A percentile compares a stretch with the other conserved stretches of the same genome.
These are phyloP conservation scores for Pyricularia sp. DNA, from an alignment of 2,329 filamentous ascomycete genomes.

Conservation along the genomic window DNA sequence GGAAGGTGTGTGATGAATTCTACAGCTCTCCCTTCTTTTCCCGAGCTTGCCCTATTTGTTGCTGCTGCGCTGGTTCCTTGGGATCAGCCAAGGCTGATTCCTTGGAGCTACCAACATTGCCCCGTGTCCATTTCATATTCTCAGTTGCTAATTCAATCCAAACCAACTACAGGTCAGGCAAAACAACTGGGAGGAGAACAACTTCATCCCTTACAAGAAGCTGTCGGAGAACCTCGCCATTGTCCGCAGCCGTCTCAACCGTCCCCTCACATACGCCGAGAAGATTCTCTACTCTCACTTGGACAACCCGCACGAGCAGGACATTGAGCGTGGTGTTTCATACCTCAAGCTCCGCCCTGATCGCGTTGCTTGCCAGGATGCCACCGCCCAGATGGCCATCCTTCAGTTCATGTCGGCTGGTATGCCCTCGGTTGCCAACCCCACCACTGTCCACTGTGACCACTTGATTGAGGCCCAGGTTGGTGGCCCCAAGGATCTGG, in stretches of 20 bases:
- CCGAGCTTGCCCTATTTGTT: neutral
- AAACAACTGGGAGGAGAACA: slow-evolving; percentile 90
- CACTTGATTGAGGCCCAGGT: slow-evolving; percentile 97
- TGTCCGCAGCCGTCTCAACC: slow-evolving; percentile 79
- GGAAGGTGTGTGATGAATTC: slow-evolving; percentile 49
- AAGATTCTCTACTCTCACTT: slow-evolving; percentile 99
- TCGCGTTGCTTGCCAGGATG: slow-evolving; percentile 98
- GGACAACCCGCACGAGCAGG: slow-evolving; percentile 90
- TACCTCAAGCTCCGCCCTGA: slow-evolving; percentile 96
- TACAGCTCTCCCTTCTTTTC: neutral
- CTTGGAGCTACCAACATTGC: neutral
- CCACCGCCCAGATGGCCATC: slow-evolving; percentile 98
- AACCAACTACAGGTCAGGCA: slow-evolving; percentile 54
- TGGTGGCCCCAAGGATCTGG: slow-evolving; percentile 87
- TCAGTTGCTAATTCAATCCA: slow-evolving; percentile 3
- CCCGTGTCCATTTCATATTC: neutral
- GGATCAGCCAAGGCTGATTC: neutral
- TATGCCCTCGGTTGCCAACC: slow-evolving; percentile 90
- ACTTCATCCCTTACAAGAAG: slow-evolving; percentile 99
- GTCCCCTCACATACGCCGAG: slow-evolving; percentile 88
- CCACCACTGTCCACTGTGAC: slow-evolving; percentile 94
- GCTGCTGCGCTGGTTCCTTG: neutral
- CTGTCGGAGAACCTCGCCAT: slow-evolving; percentile 95
- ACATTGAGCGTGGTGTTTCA: slow-evolving; percentile 88
- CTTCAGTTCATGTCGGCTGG: slow-evolving; percentile 99